phyloP scores from a whole-genome alignment of 805 yeast species.

The Yamadazyma phyllophila region DNA sequence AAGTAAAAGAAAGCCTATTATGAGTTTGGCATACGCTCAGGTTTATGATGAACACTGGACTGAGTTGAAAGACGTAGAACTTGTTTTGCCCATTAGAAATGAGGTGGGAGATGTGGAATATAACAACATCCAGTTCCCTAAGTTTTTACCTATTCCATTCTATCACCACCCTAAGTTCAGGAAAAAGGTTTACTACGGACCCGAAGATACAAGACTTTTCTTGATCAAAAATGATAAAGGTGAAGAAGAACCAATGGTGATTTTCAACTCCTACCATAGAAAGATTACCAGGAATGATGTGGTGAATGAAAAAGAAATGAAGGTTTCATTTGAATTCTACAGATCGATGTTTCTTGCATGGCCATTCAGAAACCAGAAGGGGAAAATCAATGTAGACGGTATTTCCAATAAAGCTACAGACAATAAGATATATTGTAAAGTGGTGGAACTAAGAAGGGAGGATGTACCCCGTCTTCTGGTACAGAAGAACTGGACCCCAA shows the following conservation, averaged over 20 bases:
- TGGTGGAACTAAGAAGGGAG: constrained; percentile 18
- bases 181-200: constrained; percentile 34
- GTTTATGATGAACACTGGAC: constrained; percentile 46
- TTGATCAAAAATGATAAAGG: constrained; percentile 31
- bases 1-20: constrained; percentile 32
- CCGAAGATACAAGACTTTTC: constrained; percentile 51
- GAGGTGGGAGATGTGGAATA: constrained; percentile 7
- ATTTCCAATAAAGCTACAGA: constrained; percentile 12
- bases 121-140: constrained; percentile 21
- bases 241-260: constrained; percentile 44
- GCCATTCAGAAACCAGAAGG: constrained; percentile 32
- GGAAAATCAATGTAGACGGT: constrained; percentile 25
- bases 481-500: constrained; percentile 44
- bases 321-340: constrained; percentile 12
- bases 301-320: constrained; percentile 19
- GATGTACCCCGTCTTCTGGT: constrained; percentile 10
- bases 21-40: constrained; percentile 45
- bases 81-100: constrained; percentile 20
- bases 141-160: constrained; percentile 30
- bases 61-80: constrained; percentile 31
- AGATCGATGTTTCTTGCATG: constrained; percentile 32
- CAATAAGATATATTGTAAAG: constrained; percentile 17
- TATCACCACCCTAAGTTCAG: constrained; percentile 22
- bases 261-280: constrained; percentile 37
- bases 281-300: constrained; percentile 10